These are phyloP conservation scores for Neurospora sp. DNA, from an alignment of 2,329 filamentous ascomycete species.

Conservation along the genomic window DNA sequence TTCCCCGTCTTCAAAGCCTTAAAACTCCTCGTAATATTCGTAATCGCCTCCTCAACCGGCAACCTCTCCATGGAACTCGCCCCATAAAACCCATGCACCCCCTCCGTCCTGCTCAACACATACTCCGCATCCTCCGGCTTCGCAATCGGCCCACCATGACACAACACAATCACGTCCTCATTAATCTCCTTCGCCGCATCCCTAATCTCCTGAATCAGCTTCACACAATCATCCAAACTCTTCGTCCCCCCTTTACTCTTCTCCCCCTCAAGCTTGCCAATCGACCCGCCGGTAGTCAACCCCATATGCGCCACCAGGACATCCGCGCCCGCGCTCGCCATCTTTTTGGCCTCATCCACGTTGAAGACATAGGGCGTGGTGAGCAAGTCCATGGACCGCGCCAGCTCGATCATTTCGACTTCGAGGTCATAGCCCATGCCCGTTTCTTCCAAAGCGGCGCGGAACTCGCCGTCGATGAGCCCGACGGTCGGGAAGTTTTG, in stretches of 20 bases:
- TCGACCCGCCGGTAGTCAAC: constrained; percentile 52
- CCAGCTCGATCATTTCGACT: constrained; percentile 55
- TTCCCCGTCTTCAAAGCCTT: constrained; percentile 14
- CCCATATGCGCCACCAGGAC: constrained; percentile 61
- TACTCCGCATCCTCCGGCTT: constrained; percentile 52
- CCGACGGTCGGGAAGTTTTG: constrained; percentile 69
- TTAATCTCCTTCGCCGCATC: constrained; percentile 48
- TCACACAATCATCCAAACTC: constrained; percentile 53
- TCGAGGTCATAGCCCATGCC: constrained; percentile 60
- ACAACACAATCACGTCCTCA: constrained; percentile 53
- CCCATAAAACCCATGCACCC: constrained; percentile 63
- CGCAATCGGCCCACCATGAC: constrained; percentile 60
- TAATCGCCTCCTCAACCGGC: constrained; percentile 58
- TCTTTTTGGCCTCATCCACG: constrained; percentile 47
- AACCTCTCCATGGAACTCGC: constrained; percentile 61
- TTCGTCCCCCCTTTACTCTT: constrained; percentile 39
- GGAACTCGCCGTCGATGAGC: constrained; percentile 57
- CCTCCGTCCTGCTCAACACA: constrained; percentile 48
- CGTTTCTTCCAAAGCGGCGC: constrained; percentile 59
- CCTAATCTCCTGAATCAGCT: constrained; percentile 50
- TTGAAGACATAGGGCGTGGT: constrained; percentile 64
- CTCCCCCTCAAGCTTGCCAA: constrained; percentile 34
- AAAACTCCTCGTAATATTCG: constrained; percentile 27
- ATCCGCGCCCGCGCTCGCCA: constrained; percentile 57
- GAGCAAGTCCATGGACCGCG: constrained; percentile 48